A percentile compares a stretch with the other conserved stretches of the same genome.
These are phyloP conservation scores for Yamadazyma aaseri DNA, from an alignment of 1,139 yeast species.

Conservation along the genomic window DNA sequence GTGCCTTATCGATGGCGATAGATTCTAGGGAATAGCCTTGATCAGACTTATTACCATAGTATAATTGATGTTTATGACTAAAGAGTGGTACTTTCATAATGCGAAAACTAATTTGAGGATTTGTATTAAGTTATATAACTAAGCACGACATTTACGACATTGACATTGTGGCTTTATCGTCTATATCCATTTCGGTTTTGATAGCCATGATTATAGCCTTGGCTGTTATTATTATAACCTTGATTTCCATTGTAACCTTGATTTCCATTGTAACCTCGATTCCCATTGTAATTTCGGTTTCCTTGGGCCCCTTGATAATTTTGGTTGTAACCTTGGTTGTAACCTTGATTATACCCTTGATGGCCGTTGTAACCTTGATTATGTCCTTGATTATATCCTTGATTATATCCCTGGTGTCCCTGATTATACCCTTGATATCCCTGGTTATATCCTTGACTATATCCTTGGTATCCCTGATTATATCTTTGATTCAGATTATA, in stretches of 20 bases:
- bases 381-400: slow-evolving; percentile 10
- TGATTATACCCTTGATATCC: slow-evolving; percentile 15
- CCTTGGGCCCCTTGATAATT: no score
- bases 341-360: slow-evolving; percentile 11
- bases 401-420: slow-evolving; percentile 12
- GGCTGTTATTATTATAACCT: slow-evolving; percentile 5
- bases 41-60: slow-evolving; percentile 9
- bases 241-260: slow-evolving; percentile 15
- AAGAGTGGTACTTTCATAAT: slow-evolving; percentile 6
- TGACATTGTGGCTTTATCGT: no score
- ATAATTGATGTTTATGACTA: slow-evolving; percentile 6
- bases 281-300: slow-evolving; percentile 10
- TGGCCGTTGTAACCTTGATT: slow-evolving; percentile 7
- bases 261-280: slow-evolving; percentile 7
- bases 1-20: not conserved
- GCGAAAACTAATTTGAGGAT: no score
- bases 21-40: slow-evolving; percentile 5
- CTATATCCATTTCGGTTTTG: slow-evolving; percentile 21
- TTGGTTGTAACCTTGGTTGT: slow-evolving; percentile 12
- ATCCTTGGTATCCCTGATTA: slow-evolving; percentile 12
- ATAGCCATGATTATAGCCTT: slow-evolving; percentile 10
- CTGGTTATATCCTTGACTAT: slow-evolving; percentile 13
- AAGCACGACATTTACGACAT: no score
- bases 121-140: no score
- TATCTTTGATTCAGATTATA: slow-evolving; percentile 10